Conservation (phyloP, 345 rosid genomes). For the Gossypium bickii region DNA sequence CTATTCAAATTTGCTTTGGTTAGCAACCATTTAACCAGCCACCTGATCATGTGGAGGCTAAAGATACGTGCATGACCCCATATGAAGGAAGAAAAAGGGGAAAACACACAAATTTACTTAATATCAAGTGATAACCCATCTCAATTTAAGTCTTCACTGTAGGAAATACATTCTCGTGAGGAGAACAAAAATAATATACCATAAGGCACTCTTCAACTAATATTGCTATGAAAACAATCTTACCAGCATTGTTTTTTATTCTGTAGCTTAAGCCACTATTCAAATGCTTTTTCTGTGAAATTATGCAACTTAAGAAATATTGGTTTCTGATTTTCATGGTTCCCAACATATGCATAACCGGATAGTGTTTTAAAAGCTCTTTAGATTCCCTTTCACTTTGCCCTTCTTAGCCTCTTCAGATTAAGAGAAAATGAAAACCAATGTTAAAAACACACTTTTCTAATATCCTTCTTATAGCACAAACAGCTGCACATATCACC, state of each 20-base stretch:
- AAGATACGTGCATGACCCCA: background rate
- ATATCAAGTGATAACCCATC: background rate
- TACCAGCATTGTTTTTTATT: background rate
- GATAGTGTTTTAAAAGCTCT: background rate
- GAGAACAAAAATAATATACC: background rate
- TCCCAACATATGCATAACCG: background rate
- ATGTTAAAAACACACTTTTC: background rate
- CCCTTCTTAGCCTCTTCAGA: background rate
- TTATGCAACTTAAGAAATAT: background rate
- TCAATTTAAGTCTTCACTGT: background rate
- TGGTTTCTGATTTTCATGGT: background rate
- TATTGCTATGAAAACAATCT: background rate
- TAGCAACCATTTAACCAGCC: constrained; percentile 2
- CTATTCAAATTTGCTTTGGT: background rate
- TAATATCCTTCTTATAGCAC: background rate
- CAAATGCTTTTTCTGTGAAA: background rate
- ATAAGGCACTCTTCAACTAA: background rate
- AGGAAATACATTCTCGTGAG: background rate
- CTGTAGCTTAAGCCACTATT: background rate
- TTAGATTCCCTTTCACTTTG: too few relatives aligned
- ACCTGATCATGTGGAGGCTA: background rate
- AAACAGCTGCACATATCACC: background rate
- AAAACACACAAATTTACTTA: background rate
- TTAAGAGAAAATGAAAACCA: background rate
- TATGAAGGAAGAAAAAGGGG: background rate